Evolutionary conservation across 2,329 filamentous ascomycete genomes (phyloP).

Genomic region (Alternaria sp.): DNA sequence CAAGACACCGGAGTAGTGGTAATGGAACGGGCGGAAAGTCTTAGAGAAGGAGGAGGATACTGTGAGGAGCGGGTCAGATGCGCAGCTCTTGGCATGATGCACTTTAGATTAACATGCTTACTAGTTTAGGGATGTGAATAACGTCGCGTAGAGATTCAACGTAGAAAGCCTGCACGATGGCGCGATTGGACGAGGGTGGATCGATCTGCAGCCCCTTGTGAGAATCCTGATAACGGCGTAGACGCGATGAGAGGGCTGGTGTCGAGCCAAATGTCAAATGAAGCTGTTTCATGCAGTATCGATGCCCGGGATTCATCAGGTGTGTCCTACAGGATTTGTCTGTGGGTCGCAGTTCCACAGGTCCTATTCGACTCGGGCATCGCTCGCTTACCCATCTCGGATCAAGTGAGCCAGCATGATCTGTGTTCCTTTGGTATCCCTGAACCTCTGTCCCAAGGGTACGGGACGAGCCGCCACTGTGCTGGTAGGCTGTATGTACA

Average conservation of each 20-base stretch:
- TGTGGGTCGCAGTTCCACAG: constrained; percentile 12
- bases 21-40: constrained; percentile 24
- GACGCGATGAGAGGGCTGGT: constrained; percentile 21
- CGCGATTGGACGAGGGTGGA: constrained; percentile 26
- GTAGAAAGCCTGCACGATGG: constrained; percentile 19
- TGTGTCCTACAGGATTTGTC: constrained; percentile 2
- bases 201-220: constrained; percentile 33
- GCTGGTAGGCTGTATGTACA: constrained; percentile 1
- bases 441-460: constrained; percentile 16
- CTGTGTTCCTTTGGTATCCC: constrained; percentile 19
- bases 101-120: constrained; percentile 43
- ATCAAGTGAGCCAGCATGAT: constrained; percentile 23
- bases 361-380: constrained; percentile 27
- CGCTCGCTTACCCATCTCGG: constrained; percentile 21
- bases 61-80: constrained; percentile 27
- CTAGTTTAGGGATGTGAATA: constrained; percentile 44
- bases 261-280: constrained; percentile 20
- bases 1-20: constrained; percentile 36
- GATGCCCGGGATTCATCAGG: constrained; percentile 9
- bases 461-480: constrained; percentile 36
- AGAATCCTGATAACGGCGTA: constrained; percentile 19
- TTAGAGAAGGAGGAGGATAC: constrained; percentile 28
- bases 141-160: constrained; percentile 22
- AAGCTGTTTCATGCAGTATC: constrained; percentile 19
- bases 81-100: constrained; percentile 39